These are phyloP conservation scores for Nadsonia commutata DNA, from an alignment of 1,139 yeast genomes.

Conservation along the genomic window DNA sequence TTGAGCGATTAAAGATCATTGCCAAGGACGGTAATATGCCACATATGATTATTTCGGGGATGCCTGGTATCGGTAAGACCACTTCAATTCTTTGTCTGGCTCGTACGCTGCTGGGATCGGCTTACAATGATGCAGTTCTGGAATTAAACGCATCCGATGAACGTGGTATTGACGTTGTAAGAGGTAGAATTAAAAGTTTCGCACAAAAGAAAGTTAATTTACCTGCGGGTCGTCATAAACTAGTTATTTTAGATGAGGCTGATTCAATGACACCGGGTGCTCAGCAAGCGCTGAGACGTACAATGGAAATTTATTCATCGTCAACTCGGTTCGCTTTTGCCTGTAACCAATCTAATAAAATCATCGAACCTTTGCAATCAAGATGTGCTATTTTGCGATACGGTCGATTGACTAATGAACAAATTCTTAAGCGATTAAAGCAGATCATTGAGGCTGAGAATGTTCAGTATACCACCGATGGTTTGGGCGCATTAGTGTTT, in stretches of 20 bases:
- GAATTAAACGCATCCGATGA: constrained; percentile 95
- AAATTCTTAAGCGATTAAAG: constrained; percentile 61
- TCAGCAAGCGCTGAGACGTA: constrained; percentile 90
- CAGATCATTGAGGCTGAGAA: constrained; percentile 58
- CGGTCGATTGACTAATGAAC: constrained; percentile 67
- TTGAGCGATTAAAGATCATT: constrained; percentile 68
- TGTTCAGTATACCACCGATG: constrained; percentile 75
- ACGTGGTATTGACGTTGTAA: constrained; percentile 87
- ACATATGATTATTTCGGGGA: constrained; percentile 82
- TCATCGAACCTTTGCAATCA: constrained; percentile 91
- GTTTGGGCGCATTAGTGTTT: constrained; percentile 84
- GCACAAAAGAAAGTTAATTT: constrained; percentile 80
- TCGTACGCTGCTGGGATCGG: constrained; percentile 59
- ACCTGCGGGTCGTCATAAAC: constrained; percentile 70
- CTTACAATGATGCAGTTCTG: constrained; percentile 67
- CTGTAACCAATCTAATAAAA: constrained; percentile 85
- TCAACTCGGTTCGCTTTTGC: constrained; percentile 97
- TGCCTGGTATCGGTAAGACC: constrained; percentile 96
- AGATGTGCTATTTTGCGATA: constrained; percentile 92
- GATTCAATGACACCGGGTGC: constrained; percentile 99
- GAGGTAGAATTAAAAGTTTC: constrained; percentile 84
- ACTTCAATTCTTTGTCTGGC: constrained; percentile 90
- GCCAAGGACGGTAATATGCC: constrained; percentile 95
- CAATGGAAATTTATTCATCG: constrained; percentile 91
- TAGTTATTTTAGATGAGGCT: constrained; percentile 84